Base-by-base conservation (phyloP, 257 asterid species). In the Fraxinus excelsior region DNA sequence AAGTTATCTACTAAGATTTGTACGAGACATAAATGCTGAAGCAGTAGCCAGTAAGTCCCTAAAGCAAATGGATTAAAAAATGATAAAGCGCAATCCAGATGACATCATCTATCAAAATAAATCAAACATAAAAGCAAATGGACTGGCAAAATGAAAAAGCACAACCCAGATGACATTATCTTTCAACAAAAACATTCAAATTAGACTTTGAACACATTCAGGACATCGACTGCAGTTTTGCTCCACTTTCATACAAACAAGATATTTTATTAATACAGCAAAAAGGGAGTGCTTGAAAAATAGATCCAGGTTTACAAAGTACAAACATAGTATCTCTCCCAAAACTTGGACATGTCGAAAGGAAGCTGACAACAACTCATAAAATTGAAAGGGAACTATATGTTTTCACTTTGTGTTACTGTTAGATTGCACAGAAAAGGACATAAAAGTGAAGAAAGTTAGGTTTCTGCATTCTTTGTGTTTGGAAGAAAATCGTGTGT, bases 1-100 rank as follows among this genome's bases (percentile, higher is more conserved):
- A 58, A 75, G 32, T 75, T 35, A 60, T 64, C 35, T 28, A 70
- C 29, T 67, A 13, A n/a, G 65, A 37, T 18, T 26, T 69, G 44
- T 56, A 70, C 32, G 49, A 25, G 29, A 37, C 44, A 9, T 46
- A 14, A 46, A 14, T 53, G n/a, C 25, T 53, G 64, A 56, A n/a
- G 65, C n/a, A 8, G 65, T 56, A 56, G 14, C 35, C n/a, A 26
- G n/a, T 26, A 26, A 62, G 34, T 9, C 32, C 68, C 68, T 11
- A 62, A 62, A 62, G 19, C 34, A 62, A 62, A 62, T 21, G 66
- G 13, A 58, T 58, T 58, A 38, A 16, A 44, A 35, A 75, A 66
- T 44, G 49, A 23, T 38, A 28, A 42, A 40, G n/a, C 53, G 38
- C 3, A 51, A 78, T 40, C 46, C 70, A 26, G 21, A 11, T 53